Evolutionary conservation across 371 early-diverging fungal genomes (phyloP), one percentile per base, ranked within the genome.

Genomic region (Saksenaea oblongispora): DNA sequence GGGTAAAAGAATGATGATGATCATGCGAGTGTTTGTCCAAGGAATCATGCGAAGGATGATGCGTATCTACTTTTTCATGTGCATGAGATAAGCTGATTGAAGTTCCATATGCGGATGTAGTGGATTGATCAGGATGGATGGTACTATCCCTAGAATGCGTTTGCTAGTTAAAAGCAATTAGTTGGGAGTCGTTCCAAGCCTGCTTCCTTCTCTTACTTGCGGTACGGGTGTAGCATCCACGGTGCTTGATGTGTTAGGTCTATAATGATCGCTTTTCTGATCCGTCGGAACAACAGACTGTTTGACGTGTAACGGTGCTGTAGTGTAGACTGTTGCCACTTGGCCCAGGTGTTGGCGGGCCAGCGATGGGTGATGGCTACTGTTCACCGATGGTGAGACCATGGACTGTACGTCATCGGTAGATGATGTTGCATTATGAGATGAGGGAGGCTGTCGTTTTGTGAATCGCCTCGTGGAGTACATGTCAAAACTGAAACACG

Each of bases 1-100:
- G 64, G n/a, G 75, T 62, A 54, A 62, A 82, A 64, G 53, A 68
- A 67, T 55, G 82, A 70, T 77, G 76, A 26, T 70, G 65, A 59
- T 78, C 72, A 58, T 73, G 59, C 3, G 18, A 10, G 22, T 47
- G 51, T 22, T 5, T 47, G 24, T 10, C 51, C 10, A 2, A 18
- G 22, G 18, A 47, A 10, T 47, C 51, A 47, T 17, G 24, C 5
- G 24, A 22, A 26, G 17, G 22, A 22, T 47, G 24, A 47, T 31
- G 31, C 31, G 31, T 31, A 31, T 31, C 31, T 31, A 7, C 31
- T 4, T 31, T 31, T 4, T 31, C 31, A 31, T 31, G 31, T 7
- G 24, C 24, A 47, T 47, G 42, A 41, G 42, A 22, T 31, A 31
- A 2, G 31, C 7, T 31, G 31, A 31, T 31, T 31, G 31, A 7